Evolutionary conservation across 2,329 filamentous ascomycete genomes (phyloP).

Genomic region (Teratosphaeria viscida): DNA sequence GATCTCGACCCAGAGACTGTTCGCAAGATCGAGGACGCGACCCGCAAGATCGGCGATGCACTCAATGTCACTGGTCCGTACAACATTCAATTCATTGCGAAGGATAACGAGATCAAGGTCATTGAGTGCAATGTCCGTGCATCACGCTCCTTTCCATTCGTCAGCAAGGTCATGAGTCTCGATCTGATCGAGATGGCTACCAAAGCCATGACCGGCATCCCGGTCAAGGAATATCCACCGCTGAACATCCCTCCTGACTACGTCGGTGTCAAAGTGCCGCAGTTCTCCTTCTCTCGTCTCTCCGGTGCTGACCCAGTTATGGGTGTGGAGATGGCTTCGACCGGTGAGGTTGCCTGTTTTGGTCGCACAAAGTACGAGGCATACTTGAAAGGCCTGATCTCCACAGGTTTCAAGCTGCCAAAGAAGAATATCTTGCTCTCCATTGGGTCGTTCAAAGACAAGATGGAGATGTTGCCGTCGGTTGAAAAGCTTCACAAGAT

Average conservation of each 20-base stretch:
- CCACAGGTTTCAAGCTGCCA: constrained; percentile 90
- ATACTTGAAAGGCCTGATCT: constrained; percentile 90
- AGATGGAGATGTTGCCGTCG: constrained; percentile 91
- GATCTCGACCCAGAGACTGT: constrained; percentile 86
- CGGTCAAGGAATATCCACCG: constrained; percentile 71
- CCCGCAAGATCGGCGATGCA: constrained; percentile 84
- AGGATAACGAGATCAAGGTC: constrained; percentile 99
- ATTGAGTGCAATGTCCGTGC: constrained; percentile 98
- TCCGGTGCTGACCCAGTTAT: constrained; percentile 93
- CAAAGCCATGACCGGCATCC: constrained; percentile 83
- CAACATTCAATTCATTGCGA: constrained; percentile 99
- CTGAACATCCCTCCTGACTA: constrained; percentile 67
- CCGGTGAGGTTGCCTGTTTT: constrained; percentile 94
- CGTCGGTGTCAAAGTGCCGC: constrained; percentile 94
- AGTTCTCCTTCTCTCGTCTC: constrained; percentile 96
- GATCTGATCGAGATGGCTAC: constrained; percentile 98
- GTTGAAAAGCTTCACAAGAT: constrained; percentile 80
- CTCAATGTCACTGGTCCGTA: constrained; percentile 93
- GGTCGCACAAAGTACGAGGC: constrained; percentile 94
- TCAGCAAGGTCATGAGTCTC: constrained; percentile 96
- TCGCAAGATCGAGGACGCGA: constrained; percentile 83
- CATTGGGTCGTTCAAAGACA: constrained; percentile 95
- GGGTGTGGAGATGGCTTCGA: constrained; percentile 98
- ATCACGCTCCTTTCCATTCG: constrained; percentile 93
- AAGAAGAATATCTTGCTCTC: constrained; percentile 93